These are phyloP conservation scores for Effrenium voratum DNA, from an alignment of 73 alveolate species.

Conservation along the genomic window DNA sequence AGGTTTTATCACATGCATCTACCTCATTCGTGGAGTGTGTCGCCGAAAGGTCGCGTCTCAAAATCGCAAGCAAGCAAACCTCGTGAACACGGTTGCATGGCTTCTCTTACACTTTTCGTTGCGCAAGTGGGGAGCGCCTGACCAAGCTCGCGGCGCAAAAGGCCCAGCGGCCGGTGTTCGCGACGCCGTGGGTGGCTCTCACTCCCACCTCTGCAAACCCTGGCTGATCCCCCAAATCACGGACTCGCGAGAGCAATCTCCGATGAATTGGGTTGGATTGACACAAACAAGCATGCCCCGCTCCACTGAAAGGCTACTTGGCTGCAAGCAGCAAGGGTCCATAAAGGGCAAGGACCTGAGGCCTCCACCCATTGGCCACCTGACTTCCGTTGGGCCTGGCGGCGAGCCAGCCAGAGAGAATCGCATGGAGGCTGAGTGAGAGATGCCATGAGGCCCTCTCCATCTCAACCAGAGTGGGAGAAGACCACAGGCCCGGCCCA, in stretches of 20 bases:
- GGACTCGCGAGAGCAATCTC: too few species aligned
- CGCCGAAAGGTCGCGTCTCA: too few species aligned
- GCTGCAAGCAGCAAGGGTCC: neutral
- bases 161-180: slow-evolving; percentile 86
- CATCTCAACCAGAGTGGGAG: neutral
- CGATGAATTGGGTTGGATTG: too few species aligned
- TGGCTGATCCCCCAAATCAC: too few species aligned
- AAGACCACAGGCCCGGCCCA: neutral
- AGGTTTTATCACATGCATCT: too few species aligned
- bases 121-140: too few species aligned
- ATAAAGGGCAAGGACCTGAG: neutral
- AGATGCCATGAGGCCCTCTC: neutral
- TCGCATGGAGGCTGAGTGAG: too few species aligned
- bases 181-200: slow-evolving; percentile 66
- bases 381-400: slow-evolving; percentile 65
- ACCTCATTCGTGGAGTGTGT: too few species aligned
- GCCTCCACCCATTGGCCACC: slow-evolving; percentile 62
- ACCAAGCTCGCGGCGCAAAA: slow-evolving; percentile 42
- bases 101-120: too few species aligned
- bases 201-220: slow-evolving; percentile 56
- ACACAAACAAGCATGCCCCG: neutral
- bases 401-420: neutral
- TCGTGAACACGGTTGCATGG: too few species aligned
- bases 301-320: neutral
- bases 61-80: too few species aligned